Evolutionary conservation across 176 grass and related monocot species (phyloP).

Genomic region (Carex parvula): DNA sequence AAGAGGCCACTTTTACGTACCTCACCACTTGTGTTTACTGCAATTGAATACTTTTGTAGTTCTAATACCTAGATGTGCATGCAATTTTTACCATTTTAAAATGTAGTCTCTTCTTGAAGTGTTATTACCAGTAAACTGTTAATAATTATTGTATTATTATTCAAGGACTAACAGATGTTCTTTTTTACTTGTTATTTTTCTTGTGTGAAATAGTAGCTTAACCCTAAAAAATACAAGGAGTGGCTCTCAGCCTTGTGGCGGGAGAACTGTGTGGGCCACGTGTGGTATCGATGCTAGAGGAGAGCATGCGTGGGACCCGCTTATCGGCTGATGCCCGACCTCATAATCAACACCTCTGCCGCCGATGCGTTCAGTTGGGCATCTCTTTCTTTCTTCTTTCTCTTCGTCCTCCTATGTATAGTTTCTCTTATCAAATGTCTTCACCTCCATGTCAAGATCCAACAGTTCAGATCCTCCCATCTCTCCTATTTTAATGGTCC

Average conservation of each 20-base stretch:
- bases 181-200: slow-evolving; percentile 5
- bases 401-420: slow-evolving; percentile 62
- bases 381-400: slow-evolving; percentile 58
- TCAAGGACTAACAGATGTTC: neutral
- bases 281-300: slow-evolving; percentile 66
- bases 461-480: slow-evolving; percentile 35
- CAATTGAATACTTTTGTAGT: slow-evolving; percentile 2
- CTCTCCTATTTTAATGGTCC: slow-evolving; percentile 90
- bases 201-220: neutral
- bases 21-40: neutral
- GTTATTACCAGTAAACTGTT: neutral
- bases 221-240: slow-evolving; percentile 33
- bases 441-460: slow-evolving; percentile 55
- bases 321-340: slow-evolving; percentile 93
- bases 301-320: slow-evolving; percentile 94
- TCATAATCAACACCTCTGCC: slow-evolving; percentile 45
- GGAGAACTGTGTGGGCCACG: slow-evolving; percentile 51
- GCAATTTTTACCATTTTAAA: neutral
- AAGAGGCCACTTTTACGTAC: neutral
- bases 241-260: slow-evolving; percentile 29
- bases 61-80: neutral
- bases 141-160: slow-evolving; percentile 3
- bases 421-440: slow-evolving; percentile 53
- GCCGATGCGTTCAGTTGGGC: slow-evolving; percentile 85
- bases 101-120: neutral